These are phyloP conservation scores for Agaricus subrufescens DNA, from an alignment of 768 basidiomycete genomes.

Conservation along the genomic window DNA sequence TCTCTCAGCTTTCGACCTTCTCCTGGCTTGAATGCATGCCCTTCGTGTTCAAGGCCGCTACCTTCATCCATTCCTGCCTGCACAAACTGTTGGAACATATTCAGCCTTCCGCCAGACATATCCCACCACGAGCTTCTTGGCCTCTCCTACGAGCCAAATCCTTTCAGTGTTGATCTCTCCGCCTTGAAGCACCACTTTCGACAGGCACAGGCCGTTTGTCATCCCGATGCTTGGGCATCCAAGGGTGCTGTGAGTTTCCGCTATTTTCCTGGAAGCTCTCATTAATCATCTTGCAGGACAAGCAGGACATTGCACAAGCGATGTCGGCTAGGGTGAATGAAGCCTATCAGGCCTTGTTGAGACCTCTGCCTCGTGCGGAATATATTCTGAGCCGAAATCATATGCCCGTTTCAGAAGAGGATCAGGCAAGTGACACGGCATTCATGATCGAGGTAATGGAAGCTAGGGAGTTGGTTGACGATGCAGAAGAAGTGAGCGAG, in stretches of 20 bases:
- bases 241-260: constrained; percentile 48
- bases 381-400: constrained; percentile 73
- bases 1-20: neutral
- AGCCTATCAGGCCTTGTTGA: constrained; percentile 73
- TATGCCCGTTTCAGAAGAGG: constrained; percentile 55
- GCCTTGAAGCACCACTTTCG: constrained; percentile 65
- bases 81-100: constrained; percentile 63
- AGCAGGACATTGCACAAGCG: constrained; percentile 54
- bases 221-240: constrained; percentile 84
- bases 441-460: constrained; percentile 80
- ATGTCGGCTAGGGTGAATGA: constrained; percentile 77
- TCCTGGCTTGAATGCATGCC: constrained; percentile 33
- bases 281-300: constrained; percentile 31
- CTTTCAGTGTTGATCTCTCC: constrained; percentile 61
- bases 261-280: constrained; percentile 4
- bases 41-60: constrained; percentile 56
- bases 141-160: constrained; percentile 56
- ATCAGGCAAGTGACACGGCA: constrained; percentile 64
- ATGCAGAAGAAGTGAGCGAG: constrained; percentile 42
- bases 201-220: constrained; percentile 68
- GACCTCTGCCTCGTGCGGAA: constrained; percentile 71
- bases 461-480: constrained; percentile 71
- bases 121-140: constrained; percentile 69
- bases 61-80: constrained; percentile 73
- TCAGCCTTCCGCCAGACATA: constrained; percentile 46